phyloP scores from a whole-genome alignment of 495 filamentous ascomycete genomes.

The Aspergillus nanangensis region DNA sequence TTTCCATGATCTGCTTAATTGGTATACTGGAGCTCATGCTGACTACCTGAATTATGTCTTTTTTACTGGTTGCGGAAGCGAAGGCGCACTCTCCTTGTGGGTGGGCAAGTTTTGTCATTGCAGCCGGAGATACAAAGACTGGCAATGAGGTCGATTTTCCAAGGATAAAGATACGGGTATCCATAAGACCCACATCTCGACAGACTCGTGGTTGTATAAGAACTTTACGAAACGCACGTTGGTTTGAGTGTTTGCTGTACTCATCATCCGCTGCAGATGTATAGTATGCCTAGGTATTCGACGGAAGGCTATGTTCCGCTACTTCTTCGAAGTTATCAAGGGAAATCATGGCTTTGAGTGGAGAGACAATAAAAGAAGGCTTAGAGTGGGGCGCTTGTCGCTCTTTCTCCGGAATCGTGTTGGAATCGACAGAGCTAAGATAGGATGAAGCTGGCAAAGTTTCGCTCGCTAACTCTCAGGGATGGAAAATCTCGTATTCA shows the following conservation, averaged over 20 bases:
- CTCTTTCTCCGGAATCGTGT: conserved; percentile 2
- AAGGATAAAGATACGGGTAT: conserved; percentile 70
- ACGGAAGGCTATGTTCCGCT: conserved; percentile 46
- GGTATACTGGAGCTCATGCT: conserved; percentile 36
- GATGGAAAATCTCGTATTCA: conserved; percentile 78
- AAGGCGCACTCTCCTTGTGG: conserved; percentile 74
- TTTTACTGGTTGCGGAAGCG: conserved; percentile 67
- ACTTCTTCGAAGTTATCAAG: conserved; percentile 61
- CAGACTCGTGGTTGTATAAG: conserved; percentile 75
- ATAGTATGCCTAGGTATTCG: conserved; percentile 84
- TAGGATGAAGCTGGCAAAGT: conserved; percentile 18
- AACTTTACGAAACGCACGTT: conserved; percentile 72
- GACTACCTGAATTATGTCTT: conserved; percentile 37
- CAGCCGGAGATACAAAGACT: conserved; percentile 75
- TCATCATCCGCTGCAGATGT: conserved; percentile 82
- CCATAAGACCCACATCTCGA: conserved; percentile 64
- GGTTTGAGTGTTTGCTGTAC: conserved; percentile 79
- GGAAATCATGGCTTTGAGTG: conserved; percentile 43
- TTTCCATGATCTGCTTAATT: conserved; percentile 70
- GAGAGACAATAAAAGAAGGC: not conserved
- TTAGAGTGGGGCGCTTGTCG: too few species aligned
- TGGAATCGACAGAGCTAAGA: conserved; percentile 17
- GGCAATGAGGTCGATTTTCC: conserved; percentile 65
- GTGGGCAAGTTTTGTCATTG: conserved; percentile 75
- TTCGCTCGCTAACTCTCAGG: conserved; percentile 47